Base-by-base conservation (phyloP, 169 alveolate genomes). In the Cryptosporidium baileyi region DNA sequence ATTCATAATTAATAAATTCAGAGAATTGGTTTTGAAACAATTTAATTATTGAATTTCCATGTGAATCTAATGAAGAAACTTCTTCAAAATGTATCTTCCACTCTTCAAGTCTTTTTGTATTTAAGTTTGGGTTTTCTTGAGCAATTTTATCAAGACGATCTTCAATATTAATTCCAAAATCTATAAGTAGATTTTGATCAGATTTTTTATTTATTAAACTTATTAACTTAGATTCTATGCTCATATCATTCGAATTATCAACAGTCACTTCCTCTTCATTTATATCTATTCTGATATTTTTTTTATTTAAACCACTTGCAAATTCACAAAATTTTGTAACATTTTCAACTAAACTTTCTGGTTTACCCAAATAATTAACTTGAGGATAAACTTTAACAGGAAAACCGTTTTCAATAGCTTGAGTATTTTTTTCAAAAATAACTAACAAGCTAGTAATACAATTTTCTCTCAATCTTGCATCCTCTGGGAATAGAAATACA, bases 381-480 rank as follows among this genome's bases (percentile, higher is more conserved):
- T 65, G 81, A n/a, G 81, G 81, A 40, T 65, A 65, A 1, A 51
- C 63, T 49, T 51, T 51, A 65, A 65, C 63, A 19, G 81, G 81
- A 19, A 45, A 44, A 22, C 81, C 81, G n/a, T 65, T 65, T 32
- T 65, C 81, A 19, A 65, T 28, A 45, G 81, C 81, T 24, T 65
- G 81, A 17, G 9, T 30, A 47, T 65, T 65, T 32, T 65, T 51
- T 19, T 65, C 81, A 26, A 65, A 65, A 13, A 65, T 51, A 2
- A 51, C 61, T 26, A 65, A 45, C 49, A 65, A n/a, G 30, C 63
- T 65, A 45, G 63, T 28, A 32, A 65, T 65, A 51, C 81, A 65
- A 19, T 65, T 65, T 47, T 65, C 81, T 19, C 40, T 51, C 28
- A 65, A 34, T 51, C 81, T 45, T 49, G 81, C 81, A 47, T 65